Evolutionary conservation across 345 rosid species (phyloP).

Genomic region (Aquilaria yunnanensis): DNA sequence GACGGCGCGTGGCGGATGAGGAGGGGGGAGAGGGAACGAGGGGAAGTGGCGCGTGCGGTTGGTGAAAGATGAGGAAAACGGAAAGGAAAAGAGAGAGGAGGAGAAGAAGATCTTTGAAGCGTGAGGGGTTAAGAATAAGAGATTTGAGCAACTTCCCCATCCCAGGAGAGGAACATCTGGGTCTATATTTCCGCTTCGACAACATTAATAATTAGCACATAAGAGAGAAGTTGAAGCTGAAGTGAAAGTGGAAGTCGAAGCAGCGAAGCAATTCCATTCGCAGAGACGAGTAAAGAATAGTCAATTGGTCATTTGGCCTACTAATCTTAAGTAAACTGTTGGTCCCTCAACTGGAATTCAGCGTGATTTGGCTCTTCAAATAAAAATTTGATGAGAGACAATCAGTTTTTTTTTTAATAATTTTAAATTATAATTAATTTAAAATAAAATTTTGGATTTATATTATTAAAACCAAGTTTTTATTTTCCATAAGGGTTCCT

Average conservation of each 20-base stretch:
- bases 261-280: neutral
- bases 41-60: constrained; percentile 22
- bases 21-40: constrained; percentile 14
- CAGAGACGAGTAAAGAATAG: too few relatives aligned
- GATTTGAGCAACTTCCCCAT: constrained; percentile 30
- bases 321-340: too few relatives aligned
- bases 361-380: too few relatives aligned
- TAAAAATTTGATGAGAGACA: too few relatives aligned
- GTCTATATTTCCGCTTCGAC: constrained; percentile 2
- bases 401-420: neutral
- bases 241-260: neutral
- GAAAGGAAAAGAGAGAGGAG: constrained; percentile 32
- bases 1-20: constrained; percentile 33
- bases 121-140: constrained; percentile 25
- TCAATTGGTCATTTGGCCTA: too few relatives aligned
- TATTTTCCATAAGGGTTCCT: too few relatives aligned
- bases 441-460: neutral
- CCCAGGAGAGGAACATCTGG: neutral
- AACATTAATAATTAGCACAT: neutral
- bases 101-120: constrained; percentile 49
- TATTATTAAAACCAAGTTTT: too few relatives aligned
- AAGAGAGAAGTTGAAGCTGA: too few relatives aligned
- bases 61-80: constrained; percentile 35
- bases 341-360: too few relatives aligned
- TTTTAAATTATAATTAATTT: neutral